Conservation (phyloP, 176 grass and related monocot genomes). For the Oryza nivara region DNA sequence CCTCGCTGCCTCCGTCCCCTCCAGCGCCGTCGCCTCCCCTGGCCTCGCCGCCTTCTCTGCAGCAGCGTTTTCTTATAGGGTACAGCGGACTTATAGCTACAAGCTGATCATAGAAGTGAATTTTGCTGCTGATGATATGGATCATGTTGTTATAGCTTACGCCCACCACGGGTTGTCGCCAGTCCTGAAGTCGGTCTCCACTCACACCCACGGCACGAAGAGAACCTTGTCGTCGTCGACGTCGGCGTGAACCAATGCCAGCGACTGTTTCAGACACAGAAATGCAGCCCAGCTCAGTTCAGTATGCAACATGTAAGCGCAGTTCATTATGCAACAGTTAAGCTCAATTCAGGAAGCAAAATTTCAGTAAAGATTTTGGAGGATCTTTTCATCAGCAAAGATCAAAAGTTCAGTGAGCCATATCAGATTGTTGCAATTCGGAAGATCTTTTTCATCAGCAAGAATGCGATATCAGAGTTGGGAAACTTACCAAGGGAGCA, state of each 20-base stretch:
- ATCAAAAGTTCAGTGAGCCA: background rate
- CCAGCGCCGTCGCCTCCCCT: too few species aligned
- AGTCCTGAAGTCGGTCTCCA: constrained; percentile 97
- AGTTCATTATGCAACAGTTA: too few species aligned
- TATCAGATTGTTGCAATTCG: background rate
- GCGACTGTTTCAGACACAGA: constrained; percentile 49
- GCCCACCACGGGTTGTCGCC: constrained; percentile 85
- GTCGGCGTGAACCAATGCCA: constrained; percentile 87
- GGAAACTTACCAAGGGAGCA: constrained; percentile 71
- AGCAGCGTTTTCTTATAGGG: constrained; percentile 20
- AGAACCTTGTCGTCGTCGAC: constrained; percentile 83
- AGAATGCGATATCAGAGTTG: background rate
- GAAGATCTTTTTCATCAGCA: background rate
- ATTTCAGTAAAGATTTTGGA: background rate
- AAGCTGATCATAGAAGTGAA: constrained; percentile 24
- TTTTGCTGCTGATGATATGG: background rate
- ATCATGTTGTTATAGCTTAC: constrained; percentile 27
- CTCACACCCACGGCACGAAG: constrained; percentile 65
- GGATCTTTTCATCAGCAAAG: background rate
- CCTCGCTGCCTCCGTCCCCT: too few species aligned
- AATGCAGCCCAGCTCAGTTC: constrained; percentile 5
- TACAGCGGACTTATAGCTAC: background rate
- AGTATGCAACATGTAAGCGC: background rate
- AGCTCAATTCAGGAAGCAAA: background rate
- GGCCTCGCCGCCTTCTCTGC: background rate